Conservation (phyloP, 768 basidiomycete species). For the Leccinum subgranulosum region DNA sequence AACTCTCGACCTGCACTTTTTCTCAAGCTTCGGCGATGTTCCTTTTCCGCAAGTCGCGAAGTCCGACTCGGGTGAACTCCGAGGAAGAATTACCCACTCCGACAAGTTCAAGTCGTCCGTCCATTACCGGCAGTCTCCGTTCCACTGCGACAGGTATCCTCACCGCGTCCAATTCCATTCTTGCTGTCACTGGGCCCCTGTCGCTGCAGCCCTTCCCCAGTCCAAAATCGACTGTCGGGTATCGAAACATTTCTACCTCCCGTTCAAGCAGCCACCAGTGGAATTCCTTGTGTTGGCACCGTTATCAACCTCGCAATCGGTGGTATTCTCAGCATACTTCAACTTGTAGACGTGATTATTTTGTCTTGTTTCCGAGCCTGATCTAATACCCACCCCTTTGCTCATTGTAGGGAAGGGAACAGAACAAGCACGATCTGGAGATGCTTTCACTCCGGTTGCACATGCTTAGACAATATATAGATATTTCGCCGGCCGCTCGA, state of each 20-base stretch:
- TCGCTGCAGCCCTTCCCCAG: too few relatives aligned
- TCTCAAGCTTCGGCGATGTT: too few relatives aligned
- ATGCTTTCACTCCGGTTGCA: not conserved
- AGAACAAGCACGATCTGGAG: constrained; percentile 7
- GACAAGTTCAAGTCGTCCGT: not conserved
- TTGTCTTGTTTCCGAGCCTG: not conserved
- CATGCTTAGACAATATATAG: not conserved
- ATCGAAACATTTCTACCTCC: constrained; percentile 2
- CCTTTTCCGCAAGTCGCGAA: too few relatives aligned
- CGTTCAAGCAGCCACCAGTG: not conserved
- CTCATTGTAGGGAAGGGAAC: not conserved
- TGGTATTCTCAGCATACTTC: not conserved
- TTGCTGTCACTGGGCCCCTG: not conserved
- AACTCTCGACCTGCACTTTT: too few relatives aligned
- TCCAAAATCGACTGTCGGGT: not conserved
- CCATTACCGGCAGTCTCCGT: not conserved
- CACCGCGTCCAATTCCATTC: not conserved
- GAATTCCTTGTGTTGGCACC: not conserved
- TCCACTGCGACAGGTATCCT: not conserved
- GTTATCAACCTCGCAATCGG: constrained; percentile 2
- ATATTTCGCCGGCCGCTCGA: not conserved
- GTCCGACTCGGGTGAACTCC: too few relatives aligned
- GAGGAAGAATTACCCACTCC: too few relatives aligned
- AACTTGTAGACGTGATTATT: constrained; percentile 6
- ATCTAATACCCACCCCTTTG: not conserved